Evolutionary conservation across 257 asterid species (phyloP), one percentile per base, ranked within the genome.

Genomic region (Nicotiana tabacum): DNA sequence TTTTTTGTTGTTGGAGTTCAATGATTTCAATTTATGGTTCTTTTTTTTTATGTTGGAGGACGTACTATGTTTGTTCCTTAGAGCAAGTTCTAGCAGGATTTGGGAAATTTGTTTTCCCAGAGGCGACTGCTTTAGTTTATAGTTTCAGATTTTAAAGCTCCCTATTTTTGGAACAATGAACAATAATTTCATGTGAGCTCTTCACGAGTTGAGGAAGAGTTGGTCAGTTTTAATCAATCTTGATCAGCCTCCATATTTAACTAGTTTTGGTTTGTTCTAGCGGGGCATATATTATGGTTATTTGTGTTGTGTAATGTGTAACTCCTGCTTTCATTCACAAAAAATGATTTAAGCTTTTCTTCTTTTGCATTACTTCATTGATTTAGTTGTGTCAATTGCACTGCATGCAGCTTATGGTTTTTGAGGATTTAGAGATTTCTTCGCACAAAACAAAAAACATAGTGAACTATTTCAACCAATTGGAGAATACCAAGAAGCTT

Each of bases 381-480:
- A 65, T 76, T 85, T 84, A 51, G 33, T 66, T 6, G 24, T 39
- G 24, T 37, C 29, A 55, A 43, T 68, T 67, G 37, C 65, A 27
- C 56, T 30, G 64, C 67, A 6, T 85, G 78, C 96, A 96, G 99
- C 98, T 96, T 85, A 21, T 90, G 91, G 88, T 93, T 53, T 94
- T 93, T 87, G 99, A 94, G 62, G 93, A 96, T 90, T 85, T 96
- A 21, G 98, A 91, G 65, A 81, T 96, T 74, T 91, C 97, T 76
- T 85, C 99, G 1, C 98, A 94, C 87, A 96, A 96, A 90, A 96
- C 99, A 53, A 96, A 96, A 83, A 90, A 92, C 89, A 87, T 96
- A 21, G 98, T 90, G 74, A 90, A 84, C 90, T 91, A 87, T 88
- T 92, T 82, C 80, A 81, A 88, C 37, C 96, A 92, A 88, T 80